Evolutionary conservation across 2,329 filamentous ascomycete genomes (phyloP), one percentile per base, ranked within the genome.

Genomic region (Diaporthe vexans): DNA sequence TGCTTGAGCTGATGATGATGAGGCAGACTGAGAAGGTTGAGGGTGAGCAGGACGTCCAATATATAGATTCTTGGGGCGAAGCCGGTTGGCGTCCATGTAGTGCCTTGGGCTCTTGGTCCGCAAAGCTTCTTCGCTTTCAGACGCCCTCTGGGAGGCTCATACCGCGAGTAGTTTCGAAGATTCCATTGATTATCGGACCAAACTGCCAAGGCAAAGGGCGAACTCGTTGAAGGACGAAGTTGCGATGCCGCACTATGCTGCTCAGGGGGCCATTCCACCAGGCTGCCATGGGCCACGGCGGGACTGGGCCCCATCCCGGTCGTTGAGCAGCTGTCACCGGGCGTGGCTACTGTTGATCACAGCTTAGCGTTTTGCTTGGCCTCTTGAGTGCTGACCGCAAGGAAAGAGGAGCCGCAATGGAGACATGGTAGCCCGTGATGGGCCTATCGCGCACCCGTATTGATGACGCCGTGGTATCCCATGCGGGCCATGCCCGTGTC

Each of bases 131-230:
- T 54, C 63, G n/a, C 48, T 54, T 26, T 54, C 63, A 54, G 63
- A 68, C 33, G 63, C 63, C n/a, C 48, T 68, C 63, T 21, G 33
- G 4, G 33, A 19, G n/a, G 33, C 48, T 40, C 63, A 68, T 54
- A 54, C 48, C 48, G 63, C 48, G 63, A 68, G 52, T 57, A 40
- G 58, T 72, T 46, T 65, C 58, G 48, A 58, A 46, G 58, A 58
- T 59, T 51, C 37, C 43, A 61, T 40, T 40, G 26, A 56, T n/a
- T 4, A 72, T 74, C 58, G 67, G 73, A 71, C 67, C 73, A 74
- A 74, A 74, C 67, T 26, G 73, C 73, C 73, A 74, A 74, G 73
- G 51, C n/a, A 54, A 46, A 56, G 29, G 57, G 58, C 43, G 48
- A 68, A 21, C 48, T 54, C 63, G 48, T 54, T 40, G 63, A 21